Base-by-base conservation (phyloP, 2,329 filamentous ascomycete genomes). In the Arthroderma sp. region DNA sequence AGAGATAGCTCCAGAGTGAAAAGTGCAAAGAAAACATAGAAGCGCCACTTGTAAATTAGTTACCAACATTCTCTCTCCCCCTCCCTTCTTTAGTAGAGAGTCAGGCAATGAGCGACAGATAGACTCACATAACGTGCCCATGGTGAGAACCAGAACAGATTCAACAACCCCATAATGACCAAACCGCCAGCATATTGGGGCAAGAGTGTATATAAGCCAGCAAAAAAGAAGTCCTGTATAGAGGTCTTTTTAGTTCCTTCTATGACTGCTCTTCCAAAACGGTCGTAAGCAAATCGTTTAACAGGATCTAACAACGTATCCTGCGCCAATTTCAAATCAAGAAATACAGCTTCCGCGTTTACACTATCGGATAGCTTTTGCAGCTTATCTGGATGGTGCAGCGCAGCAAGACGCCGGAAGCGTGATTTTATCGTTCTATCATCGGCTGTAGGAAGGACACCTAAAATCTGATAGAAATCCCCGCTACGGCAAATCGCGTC, bases 361-460 rank as follows among this genome's bases (percentile, higher is more conserved):
- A 58, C 64, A 10, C 62, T 61, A 61, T 37, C 62, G 59, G 27
- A 61, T 51, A 0, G 61, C 53, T 51, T 66, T 53, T 51, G 53
- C 30, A 78, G 64, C 67, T 98, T 96, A 69, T 98, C 91, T 0
- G 91, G 91, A 64, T 98, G 91, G 51, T 72, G 73, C 46, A 71
- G 68, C 2, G 77, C 67, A 0, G 76, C 75, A 10, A 94, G 71
- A 32, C 84, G 79, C 49, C 91, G 78, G 68, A 95, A 95, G 44
- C 80, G 79, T 22, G 81, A 82, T 65, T 93, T 91, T 59, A 98
- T 76, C 8, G 81, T 79, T 54, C 77, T 77, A 43, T 94, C 86
- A 43, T 76, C 73, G 7, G 83, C 82, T 46, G 74, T 63, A 33
- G 81, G 71, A 8, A 80, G 70, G 0, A 95, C 75, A 32, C 78